phyloP scores from a whole-genome alignment of 768 basidiomycete species.

The Ramaria sp. region DNA sequence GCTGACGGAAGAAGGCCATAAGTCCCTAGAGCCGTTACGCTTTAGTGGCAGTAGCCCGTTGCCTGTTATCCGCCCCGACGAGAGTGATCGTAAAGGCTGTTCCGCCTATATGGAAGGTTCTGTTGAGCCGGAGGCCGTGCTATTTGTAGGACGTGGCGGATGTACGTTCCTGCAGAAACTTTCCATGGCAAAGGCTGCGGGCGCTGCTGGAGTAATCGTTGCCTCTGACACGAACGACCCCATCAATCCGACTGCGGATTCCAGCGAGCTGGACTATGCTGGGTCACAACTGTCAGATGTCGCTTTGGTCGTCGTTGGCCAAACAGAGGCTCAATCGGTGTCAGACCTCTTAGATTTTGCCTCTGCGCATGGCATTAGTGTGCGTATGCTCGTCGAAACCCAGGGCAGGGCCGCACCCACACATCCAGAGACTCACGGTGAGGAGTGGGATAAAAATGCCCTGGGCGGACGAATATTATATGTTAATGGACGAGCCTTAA shows the following conservation, averaged over 20 bases:
- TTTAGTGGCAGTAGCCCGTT: slow-evolving; percentile 45
- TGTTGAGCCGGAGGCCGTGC: slow-evolving; percentile 37
- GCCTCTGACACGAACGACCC: slow-evolving; percentile 48
- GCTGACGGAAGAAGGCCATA: slow-evolving; percentile 7
- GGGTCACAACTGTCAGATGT: slow-evolving; percentile 45
- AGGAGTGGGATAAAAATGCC: background rate
- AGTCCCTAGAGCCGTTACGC: slow-evolving; percentile 20
- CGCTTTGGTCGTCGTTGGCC: slow-evolving; percentile 48
- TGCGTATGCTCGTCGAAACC: slow-evolving; percentile 39
- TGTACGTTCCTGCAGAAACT: slow-evolving; percentile 90
- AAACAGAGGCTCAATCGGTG: slow-evolving; percentile 41
- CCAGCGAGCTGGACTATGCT: slow-evolving; percentile 42
- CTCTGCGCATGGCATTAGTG: slow-evolving; percentile 34
- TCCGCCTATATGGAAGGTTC: slow-evolving; percentile 33
- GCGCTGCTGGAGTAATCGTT: slow-evolving; percentile 72
- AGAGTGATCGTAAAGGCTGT: slow-evolving; percentile 51
- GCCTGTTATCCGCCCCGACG: slow-evolving; percentile 37
- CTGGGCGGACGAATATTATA: background rate
- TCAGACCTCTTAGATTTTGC: slow-evolving; percentile 44
- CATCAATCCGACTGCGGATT: slow-evolving; percentile 58
- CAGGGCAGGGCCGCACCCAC: slow-evolving; percentile 21
- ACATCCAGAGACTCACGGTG: background rate
- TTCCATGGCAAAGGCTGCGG: slow-evolving; percentile 50
- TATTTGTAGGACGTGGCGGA: slow-evolving; percentile 59
- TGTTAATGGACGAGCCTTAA: slow-evolving; percentile 9